Evolutionary conservation across 2,329 filamentous ascomycete genomes (phyloP).

Genomic region (Venturia asperata): DNA sequence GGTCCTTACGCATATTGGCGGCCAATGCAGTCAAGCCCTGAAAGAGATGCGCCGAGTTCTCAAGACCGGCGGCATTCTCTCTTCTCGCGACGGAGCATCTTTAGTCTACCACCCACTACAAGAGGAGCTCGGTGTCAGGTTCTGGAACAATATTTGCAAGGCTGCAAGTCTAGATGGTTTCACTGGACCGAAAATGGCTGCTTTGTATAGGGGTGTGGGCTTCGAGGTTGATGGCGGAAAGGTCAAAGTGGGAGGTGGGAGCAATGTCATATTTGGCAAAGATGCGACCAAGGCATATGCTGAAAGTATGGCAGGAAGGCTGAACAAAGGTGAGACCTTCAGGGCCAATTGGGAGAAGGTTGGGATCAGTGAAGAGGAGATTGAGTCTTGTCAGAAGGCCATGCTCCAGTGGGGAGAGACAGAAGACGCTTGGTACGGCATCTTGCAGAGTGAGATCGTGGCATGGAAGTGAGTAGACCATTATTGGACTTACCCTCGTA

Average conservation of each 20-base stretch:
- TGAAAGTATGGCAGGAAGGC: background rate
- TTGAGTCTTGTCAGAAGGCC: background rate
- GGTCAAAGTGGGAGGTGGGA: constrained; percentile 13
- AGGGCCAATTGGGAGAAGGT: constrained; percentile 16
- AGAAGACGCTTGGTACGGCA: constrained; percentile 17
- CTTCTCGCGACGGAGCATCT: constrained; percentile 29
- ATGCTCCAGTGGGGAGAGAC: constrained; percentile 12
- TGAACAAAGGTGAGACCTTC: constrained; percentile 3
- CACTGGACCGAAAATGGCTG: background rate
- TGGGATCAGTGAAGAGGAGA: constrained; percentile 14
- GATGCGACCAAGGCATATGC: background rate
- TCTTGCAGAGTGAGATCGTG: constrained; percentile 16
- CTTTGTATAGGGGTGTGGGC: constrained; percentile 6
- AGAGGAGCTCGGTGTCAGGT: constrained; percentile 5
- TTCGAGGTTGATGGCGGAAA: constrained; percentile 18
- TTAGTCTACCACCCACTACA: background rate
- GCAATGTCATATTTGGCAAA: background rate
- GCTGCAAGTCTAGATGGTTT: background rate
- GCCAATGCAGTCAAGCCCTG: constrained; percentile 41
- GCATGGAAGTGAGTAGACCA: constrained; percentile 11
- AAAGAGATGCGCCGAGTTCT: constrained; percentile 49
- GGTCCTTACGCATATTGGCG: constrained; percentile 51
- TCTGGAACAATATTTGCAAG: background rate
- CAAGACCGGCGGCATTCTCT: constrained; percentile 48
- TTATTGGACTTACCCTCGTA: background rate